Percentiles rank a stretch among this genome's conserved stretches.
Evolutionary conservation across 2,329 filamentous ascomycete species (phyloP).

Genomic region (Gnomoniopsis smithogilvyi): DNA sequence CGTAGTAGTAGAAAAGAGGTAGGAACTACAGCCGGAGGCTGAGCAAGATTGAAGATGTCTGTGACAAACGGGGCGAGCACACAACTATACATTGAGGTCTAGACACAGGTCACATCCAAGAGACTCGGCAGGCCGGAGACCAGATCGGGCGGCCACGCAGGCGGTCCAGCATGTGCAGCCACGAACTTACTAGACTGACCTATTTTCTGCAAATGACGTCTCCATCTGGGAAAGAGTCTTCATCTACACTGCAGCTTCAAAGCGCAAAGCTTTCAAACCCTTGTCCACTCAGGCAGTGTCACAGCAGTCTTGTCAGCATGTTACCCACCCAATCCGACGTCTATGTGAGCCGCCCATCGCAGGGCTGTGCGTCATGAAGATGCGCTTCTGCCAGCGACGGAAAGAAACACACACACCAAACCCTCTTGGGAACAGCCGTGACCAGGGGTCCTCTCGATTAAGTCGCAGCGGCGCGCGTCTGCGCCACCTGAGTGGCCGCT

Average conservation of each 20-base stretch:
- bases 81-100: neutral
- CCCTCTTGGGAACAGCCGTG: neutral
- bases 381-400: neutral
- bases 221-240: no score
- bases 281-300: neutral
- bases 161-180: neutral
- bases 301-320: neutral
- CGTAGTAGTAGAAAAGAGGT: neutral
- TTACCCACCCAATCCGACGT: neutral
- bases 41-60: constrained; percentile 9
- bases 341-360: neutral
- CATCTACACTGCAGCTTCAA: neutral
- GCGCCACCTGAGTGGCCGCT: neutral
- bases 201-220: neutral
- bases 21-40: neutral
- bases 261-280: neutral
- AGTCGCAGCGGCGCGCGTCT: neutral
- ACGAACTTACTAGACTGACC: neutral
- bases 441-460: neutral
- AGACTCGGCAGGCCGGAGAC: neutral
- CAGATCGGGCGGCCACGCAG: neutral
- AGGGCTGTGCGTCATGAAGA: neutral
- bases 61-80: neutral
- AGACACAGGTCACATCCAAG: neutral
- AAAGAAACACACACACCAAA: neutral